Base-by-base conservation (phyloP, 192 early-diverging fungal species). In the Lunasporangiospora selenospora region DNA sequence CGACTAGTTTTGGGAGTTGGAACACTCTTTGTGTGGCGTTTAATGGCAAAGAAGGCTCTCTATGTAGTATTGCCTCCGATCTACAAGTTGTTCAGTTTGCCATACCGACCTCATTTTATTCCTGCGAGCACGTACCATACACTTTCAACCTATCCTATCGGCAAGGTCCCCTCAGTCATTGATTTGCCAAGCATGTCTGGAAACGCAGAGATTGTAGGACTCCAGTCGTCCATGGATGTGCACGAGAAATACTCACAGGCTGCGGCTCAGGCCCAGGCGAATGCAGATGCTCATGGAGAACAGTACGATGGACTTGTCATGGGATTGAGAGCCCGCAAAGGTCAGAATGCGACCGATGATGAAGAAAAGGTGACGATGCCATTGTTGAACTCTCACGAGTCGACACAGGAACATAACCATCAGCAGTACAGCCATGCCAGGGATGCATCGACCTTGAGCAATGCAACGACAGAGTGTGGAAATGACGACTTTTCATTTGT, bases 21-120 rank as follows among this genome's bases (percentile, higher is more conserved):
- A 16, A 75, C 76, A 1, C 39, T 85, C 33, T 85, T 85, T 75
- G 50, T 81, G 1, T 85, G 83, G 83, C 66, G 83, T 42, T 53
- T 83, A 37, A 63, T 64, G 19, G 75, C 66, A 23, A 85, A 85
- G 50, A 82, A 80, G 47, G 54, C 59, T 5, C 64, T 77, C 9
- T 81, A 83, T 67, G 59, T 75, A 13, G 52, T 81, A 1, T 44
- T 85, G 32, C 81, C 83, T 33, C 83, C 83, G 10, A 53, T 85
- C 45, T 83, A 83, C 59, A 62, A 80, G 43, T 71, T 77, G 42
- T 80, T 85, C 36, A 85, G 80, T 42, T 53, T 83, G 26, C 80
- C 83, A 2, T 80, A 85, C 59, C 73, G 83, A 1, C 64, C 64
- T 8, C 73, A 76, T 18, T 76, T 76, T 44, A 66, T 65, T 41